Base-by-base conservation (phyloP, 495 filamentous ascomycete genomes). In the Bacidia gigantensis region DNA sequence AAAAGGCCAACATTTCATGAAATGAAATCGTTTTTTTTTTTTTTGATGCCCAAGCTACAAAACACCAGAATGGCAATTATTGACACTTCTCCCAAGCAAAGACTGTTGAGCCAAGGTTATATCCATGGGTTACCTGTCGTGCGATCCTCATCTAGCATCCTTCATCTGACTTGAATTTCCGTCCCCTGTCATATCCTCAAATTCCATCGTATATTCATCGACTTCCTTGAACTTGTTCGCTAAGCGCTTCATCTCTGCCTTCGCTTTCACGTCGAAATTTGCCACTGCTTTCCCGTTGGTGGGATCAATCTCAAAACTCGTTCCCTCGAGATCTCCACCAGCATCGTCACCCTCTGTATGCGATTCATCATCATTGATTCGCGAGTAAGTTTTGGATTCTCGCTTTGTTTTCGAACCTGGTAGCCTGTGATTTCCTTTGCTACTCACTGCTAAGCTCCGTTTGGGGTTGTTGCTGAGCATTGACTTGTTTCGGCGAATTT, bases 121-220 rank as follows among this genome's bases (percentile, higher is more conserved):
- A n/a, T n/a, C n/a, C n/a, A n/a, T n/a, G n/a, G n/a, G n/a, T n/a
- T n/a, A n/a, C n/a, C n/a, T n/a, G n/a, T n/a, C n/a, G n/a, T n/a
- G n/a, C n/a, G n/a, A n/a, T 35, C 20, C 12, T 58, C 55, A 69
- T 52, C 67, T 50, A 29, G 65, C 67, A 56, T 66, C 65, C 29
- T 43, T 58, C 49, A 65, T 69, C 7, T 62, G 62, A 52, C 57
- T 58, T 49, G 62, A 64, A 45, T 59, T 62, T 20, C 45, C 25
- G n/a, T n/a, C n/a, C 48, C 60, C 68, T 26, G 62, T 69, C 29
- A 73, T 62, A 22, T 74, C 71, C 66, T 82, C 79, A 67, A 80
- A 82, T 53, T 80, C 77, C 68, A 82, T 62, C 53, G 75, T 68
- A 73, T 76, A 82, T 45, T 72, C 60, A 67, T 82, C 79, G 17